Base-by-base conservation (phyloP, 164 flowering plant genomes). In the Tetrastigma voinierianum region DNA sequence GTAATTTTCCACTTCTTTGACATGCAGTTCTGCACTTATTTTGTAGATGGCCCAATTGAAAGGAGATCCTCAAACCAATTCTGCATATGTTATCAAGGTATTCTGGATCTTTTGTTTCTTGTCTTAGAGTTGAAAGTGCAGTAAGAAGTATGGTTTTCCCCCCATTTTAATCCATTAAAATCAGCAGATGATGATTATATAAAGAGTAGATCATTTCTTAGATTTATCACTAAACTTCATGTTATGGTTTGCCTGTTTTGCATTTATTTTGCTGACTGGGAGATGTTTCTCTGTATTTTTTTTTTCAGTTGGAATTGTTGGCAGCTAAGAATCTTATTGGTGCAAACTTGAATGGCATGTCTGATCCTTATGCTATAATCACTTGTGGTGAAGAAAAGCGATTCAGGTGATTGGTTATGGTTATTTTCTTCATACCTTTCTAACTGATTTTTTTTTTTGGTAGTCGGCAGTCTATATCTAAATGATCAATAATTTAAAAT, bases 331-430 rank as follows among this genome's bases (percentile, higher is more conserved):
- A 96, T 80, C 90, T 96, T 18, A 81, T 93, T 63, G 97, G 87
- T 71, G 99, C 99, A 71, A 96, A 93, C 72, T 72, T 96, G 74
- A 96, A 96, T 84, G 99, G 98, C 75, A 96, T 96, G 18, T 96
- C 99, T 45, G 99, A 96, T 85, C 99, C 99, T 61, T 96, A 96
- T 83, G 99, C 93, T 65, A 96, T 96, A 57, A 87, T 96, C 70
- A 93, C 96, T 59, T 93, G 98, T 79, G 93, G 97, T 54, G 66
- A 81, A 67, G 89, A 92, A 72, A 96, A 96, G 74, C 80, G 95
- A 70, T 96, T 96, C 83, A 96, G 98, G 99, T 96, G 71, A 73
- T 62, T 78, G 54, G 12, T 53, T 71, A 47, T 71, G 20, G 32
- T 61, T 47, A n/a, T 52, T 51, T 57, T 47, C 12, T 13, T 32